Evolutionary conservation across 1,284 basidiomycete genomes (phyloP).

Genomic region (Malassezia pachydermatis): DNA sequence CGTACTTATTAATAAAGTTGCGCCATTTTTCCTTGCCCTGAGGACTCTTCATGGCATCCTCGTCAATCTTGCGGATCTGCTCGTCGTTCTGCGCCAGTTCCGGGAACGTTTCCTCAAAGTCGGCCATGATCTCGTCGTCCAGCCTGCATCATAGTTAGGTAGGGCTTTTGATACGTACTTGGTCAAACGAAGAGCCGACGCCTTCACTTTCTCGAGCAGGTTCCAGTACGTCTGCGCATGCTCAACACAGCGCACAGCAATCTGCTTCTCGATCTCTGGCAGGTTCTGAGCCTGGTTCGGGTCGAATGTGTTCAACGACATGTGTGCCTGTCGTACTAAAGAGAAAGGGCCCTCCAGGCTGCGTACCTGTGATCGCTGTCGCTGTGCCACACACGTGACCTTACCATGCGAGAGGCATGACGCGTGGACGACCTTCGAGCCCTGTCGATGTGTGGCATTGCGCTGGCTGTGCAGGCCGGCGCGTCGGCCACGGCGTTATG

Average conservation of each 20-base stretch:
- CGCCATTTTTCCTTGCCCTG: conserved; percentile 88
- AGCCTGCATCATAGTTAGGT: conserved; percentile 12
- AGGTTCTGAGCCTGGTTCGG: conserved; percentile 61
- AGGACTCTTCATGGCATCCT: conserved; percentile 85
- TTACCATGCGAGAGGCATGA: no score
- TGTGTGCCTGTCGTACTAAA: conserved; percentile 1
- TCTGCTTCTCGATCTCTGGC: conserved; percentile 91
- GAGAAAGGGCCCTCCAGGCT: no score
- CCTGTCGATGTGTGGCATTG: conserved; percentile 16
- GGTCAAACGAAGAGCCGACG: conserved; percentile 67
- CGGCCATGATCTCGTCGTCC: conserved; percentile 57
- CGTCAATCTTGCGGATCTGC: conserved; percentile 63
- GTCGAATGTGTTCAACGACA: conserved; percentile 28
- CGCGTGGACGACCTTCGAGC: neutral
- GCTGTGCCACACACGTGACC: no score
- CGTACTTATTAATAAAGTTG: conserved; percentile 71
- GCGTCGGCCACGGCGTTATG: neutral
- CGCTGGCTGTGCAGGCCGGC: conserved; percentile 2
- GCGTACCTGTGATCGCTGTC: no score
- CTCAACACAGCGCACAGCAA: conserved; percentile 80
- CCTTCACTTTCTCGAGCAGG: conserved; percentile 70
- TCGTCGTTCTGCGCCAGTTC: conserved; percentile 50
- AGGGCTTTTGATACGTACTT: conserved; percentile 52
- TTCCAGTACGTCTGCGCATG: conserved; percentile 83
- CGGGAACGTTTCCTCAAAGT: conserved; percentile 71